These are phyloP conservation scores for Trichoderma sp. DNA, from an alignment of 2,329 filamentous ascomycete genomes.

Conservation along the genomic window DNA sequence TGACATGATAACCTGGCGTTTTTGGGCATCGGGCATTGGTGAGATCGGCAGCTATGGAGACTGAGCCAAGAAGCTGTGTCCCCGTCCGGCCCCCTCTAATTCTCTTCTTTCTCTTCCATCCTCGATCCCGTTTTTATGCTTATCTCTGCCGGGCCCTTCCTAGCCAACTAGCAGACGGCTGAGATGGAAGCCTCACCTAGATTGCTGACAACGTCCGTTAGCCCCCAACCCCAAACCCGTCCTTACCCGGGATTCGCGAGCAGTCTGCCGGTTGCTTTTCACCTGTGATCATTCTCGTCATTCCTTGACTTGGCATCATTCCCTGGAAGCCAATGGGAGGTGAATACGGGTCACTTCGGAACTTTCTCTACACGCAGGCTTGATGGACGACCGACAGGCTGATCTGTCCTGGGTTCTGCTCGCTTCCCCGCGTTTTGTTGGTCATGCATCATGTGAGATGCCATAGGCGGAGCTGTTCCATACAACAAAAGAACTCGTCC, in stretches of 20 bases:
- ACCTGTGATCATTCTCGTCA: background rate
- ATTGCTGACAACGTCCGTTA: background rate
- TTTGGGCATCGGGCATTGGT: background rate
- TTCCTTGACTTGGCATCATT: background rate
- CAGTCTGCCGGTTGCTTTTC: background rate
- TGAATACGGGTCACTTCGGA: background rate
- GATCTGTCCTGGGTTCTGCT: slow-evolving; percentile 8
- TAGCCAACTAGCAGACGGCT: background rate
- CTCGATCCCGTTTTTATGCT: slow-evolving; percentile 6
- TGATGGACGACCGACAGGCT: background rate
- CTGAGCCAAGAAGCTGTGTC: slow-evolving; percentile 1
- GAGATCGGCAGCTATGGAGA: slow-evolving; percentile 1
- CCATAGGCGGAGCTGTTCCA: slow-evolving; percentile 1
- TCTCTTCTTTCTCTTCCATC: background rate
- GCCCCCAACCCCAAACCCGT: slow-evolving; percentile 9
- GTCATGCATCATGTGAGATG: slow-evolving; percentile 15
- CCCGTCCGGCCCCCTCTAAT: background rate
- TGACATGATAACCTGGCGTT: background rate
- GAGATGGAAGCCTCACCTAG: slow-evolving; percentile 8
- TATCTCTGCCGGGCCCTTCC: slow-evolving; percentile 9
- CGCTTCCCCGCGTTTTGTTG: slow-evolving; percentile 6
- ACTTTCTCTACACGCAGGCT: background rate
- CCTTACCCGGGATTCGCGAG: background rate
- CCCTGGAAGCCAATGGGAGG: background rate
- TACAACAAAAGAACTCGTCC: background rate